Conservation (phyloP, 2,329 filamentous ascomycete genomes). For the Scopulariopsis brevicaulis region DNA sequence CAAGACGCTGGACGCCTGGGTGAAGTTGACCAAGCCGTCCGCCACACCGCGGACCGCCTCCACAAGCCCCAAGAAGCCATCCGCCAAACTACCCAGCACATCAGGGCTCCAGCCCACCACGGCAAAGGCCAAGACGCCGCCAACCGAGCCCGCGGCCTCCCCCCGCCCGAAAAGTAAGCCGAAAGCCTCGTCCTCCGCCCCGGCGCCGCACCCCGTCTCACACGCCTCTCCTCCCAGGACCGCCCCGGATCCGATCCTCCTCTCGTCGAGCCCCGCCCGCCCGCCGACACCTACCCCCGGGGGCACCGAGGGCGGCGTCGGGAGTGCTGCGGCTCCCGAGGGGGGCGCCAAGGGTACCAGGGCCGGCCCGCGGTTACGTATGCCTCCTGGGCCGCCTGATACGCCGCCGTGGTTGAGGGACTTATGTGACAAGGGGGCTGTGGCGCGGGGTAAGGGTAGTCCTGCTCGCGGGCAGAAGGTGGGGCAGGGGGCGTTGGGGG, state of each 20-base stretch:
- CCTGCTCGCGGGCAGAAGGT: too few species aligned
- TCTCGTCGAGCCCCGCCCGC: constrained; percentile 30
- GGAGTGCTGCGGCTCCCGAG: not conserved
- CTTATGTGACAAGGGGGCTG: not conserved
- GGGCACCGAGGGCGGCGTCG: not conserved
- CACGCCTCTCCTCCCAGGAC: constrained; percentile 26
- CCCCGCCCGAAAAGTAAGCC: constrained; percentile 4
- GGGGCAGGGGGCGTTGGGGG: not conserved
- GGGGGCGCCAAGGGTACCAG: not conserved
- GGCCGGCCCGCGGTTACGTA: constrained; percentile 1
- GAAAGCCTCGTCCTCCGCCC: not conserved
- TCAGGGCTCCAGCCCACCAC: not conserved
- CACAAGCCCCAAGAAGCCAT: not conserved
- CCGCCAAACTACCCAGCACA: not conserved
- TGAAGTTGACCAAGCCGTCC: constrained; percentile 2
- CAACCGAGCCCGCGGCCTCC: not conserved
- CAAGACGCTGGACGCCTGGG: constrained; percentile 3
- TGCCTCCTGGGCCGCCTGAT: constrained; percentile 4
- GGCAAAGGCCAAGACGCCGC: not conserved
- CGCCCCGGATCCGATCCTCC: constrained; percentile 26
- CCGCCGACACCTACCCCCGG: constrained; percentile 2
- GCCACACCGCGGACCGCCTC: not conserved
- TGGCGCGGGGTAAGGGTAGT: not conserved
- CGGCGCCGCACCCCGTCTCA: constrained; percentile 25
- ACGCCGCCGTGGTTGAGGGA: constrained; percentile 3